These are phyloP conservation scores for Candida manassasensis DNA, from an alignment of 805 yeast genomes.

Conservation along the genomic window DNA sequence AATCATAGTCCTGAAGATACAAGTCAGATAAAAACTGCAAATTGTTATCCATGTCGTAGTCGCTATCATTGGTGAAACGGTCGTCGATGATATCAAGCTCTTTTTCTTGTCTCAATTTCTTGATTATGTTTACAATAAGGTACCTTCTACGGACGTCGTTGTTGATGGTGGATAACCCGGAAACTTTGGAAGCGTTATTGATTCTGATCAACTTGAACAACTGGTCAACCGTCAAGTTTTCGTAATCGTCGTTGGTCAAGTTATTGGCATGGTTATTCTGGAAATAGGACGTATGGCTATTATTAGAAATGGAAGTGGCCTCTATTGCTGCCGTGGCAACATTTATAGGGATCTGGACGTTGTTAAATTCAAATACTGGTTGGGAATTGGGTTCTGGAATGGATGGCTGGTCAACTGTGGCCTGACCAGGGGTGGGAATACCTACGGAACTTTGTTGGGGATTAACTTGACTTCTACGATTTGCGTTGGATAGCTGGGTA, in stretches of 20 bases:
- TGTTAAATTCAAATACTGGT: conserved; percentile 3
- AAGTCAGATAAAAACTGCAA: conserved; percentile 38
- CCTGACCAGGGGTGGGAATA: neutral
- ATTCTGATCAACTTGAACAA: conserved; percentile 32
- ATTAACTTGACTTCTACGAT: neutral
- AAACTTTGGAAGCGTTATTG: conserved; percentile 10
- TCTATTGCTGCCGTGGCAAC: conserved; percentile 10
- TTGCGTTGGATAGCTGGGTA: neutral
- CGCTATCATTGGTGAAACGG: conserved; percentile 24
- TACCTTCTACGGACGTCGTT: conserved; percentile 34
- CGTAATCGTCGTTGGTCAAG: conserved; percentile 37
- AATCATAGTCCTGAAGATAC: conserved; percentile 32
- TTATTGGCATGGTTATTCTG: conserved; percentile 18
- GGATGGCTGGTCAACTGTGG: conserved; percentile 1
- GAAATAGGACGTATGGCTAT: conserved; percentile 13
- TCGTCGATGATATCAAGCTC: conserved; percentile 31
- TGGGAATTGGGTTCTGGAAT: neutral
- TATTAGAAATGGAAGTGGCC: conserved; percentile 5
- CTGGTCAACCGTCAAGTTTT: conserved; percentile 32
- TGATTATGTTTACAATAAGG: conserved; percentile 31
- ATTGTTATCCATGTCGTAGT: conserved; percentile 39
- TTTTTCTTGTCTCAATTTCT: conserved; percentile 34
- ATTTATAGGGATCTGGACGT: conserved; percentile 7
- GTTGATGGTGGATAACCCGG: conserved; percentile 13
- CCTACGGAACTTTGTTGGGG: neutral